phyloP scores from a whole-genome alignment of 768 basidiomycete species.

The Russula griseocarnosa region DNA sequence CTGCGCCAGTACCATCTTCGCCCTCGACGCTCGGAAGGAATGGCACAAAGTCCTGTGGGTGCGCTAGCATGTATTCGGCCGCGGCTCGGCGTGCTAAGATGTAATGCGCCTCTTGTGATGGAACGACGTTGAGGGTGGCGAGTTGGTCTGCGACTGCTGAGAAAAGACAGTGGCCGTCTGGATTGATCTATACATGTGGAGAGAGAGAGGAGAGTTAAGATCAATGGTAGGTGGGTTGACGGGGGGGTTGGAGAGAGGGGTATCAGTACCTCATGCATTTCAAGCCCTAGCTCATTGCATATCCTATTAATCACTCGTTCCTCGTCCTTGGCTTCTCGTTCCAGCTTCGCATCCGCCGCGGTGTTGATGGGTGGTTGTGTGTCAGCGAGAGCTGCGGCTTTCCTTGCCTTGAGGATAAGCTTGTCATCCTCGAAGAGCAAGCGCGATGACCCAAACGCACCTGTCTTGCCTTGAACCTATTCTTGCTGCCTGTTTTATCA shows the following conservation, averaged over 20 bases:
- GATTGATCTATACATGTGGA: slow-evolving; percentile 65
- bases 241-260: neutral
- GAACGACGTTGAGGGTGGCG: slow-evolving; percentile 61
- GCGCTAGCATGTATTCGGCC: slow-evolving; percentile 72
- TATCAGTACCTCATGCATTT: slow-evolving; percentile 56
- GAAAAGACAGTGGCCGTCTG: slow-evolving; percentile 96
- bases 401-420: slow-evolving; percentile 53
- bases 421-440: slow-evolving; percentile 9
- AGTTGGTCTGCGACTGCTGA: slow-evolving; percentile 93
- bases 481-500: slow-evolving; percentile 53
- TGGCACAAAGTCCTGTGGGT: slow-evolving; percentile 88
- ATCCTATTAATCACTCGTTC: slow-evolving; percentile 57
- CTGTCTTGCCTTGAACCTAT: slow-evolving; percentile 67
- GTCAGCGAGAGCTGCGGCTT: slow-evolving; percentile 60
- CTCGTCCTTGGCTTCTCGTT: slow-evolving; percentile 65
- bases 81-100: slow-evolving; percentile 60
- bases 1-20: slow-evolving; percentile 64
- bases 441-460: slow-evolving; percentile 36
- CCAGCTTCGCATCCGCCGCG: slow-evolving; percentile 54
- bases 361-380: slow-evolving; percentile 50
- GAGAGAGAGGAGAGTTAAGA: neutral
- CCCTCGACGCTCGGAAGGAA: slow-evolving; percentile 76
- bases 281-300: slow-evolving; percentile 62
- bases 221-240: neutral
- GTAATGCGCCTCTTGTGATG: slow-evolving; percentile 56